A percentile compares a stretch with the other conserved stretches of the same genome.
Evolutionary conservation across 2,329 filamentous ascomycete species (phyloP).

Genomic region (Neocatenulostroma microsporum): DNA sequence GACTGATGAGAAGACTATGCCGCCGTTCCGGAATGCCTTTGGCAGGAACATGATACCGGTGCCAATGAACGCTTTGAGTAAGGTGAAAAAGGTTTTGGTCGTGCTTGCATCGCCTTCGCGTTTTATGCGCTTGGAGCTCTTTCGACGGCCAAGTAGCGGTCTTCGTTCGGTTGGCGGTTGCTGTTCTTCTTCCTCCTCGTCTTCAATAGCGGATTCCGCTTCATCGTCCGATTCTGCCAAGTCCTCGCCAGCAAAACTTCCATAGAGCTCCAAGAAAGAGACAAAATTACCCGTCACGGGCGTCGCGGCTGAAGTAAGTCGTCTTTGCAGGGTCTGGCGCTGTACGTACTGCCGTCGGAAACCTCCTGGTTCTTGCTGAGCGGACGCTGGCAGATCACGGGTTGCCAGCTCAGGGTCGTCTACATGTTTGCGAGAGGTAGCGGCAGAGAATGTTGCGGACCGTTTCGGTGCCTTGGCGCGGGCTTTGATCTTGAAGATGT

Average conservation of each 20-base stretch:
- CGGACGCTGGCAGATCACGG: conserved; percentile 8
- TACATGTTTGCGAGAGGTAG: conserved; percentile 20
- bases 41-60: conserved; percentile 77
- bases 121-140: conserved; percentile 40
- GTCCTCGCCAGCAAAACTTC: conserved; percentile 69
- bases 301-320: conserved; percentile 35
- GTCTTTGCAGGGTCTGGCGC: conserved; percentile 35
- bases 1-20: conserved; percentile 65
- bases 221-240: conserved; percentile 52
- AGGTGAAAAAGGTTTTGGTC: conserved; percentile 68
- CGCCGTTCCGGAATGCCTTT: conserved; percentile 71
- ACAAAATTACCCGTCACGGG: conserved; percentile 63
- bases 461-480: conserved; percentile 44
- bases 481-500: conserved; percentile 66
- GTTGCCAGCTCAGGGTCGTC: conserved; percentile 7
- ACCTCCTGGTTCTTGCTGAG: conserved; percentile 43
- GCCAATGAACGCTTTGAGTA: conserved; percentile 70
- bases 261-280: conserved; percentile 68
- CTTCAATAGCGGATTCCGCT: conserved; percentile 45
- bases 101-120: conserved; percentile 57
- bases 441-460: conserved; percentile 59
- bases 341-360: conserved; percentile 48
- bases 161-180: conserved; percentile 51
- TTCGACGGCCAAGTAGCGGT: conserved; percentile 53
- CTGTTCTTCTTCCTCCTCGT: conserved; percentile 48